Conservation (phyloP, 257 asterid species). For the Ocimum tenuiflorum region DNA sequence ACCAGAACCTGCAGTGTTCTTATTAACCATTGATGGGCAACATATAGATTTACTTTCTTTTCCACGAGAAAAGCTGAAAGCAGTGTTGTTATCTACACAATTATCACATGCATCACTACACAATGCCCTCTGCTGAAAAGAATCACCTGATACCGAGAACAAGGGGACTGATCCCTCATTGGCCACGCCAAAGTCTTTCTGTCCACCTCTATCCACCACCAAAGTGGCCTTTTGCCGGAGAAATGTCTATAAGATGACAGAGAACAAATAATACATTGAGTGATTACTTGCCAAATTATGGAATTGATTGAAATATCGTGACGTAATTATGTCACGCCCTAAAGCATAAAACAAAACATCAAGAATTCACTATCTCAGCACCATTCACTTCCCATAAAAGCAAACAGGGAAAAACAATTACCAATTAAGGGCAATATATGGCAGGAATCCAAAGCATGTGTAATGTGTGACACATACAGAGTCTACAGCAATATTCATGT, state of each 20-base stretch:
- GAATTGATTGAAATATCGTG: not conserved
- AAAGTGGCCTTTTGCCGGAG: slow-evolving; percentile 78
- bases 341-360: not conserved
- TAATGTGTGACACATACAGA: too few species aligned
- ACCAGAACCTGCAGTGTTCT: slow-evolving; percentile 42
- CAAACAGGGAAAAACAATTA: too few species aligned
- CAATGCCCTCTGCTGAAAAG: slow-evolving; percentile 20
- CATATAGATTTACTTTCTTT: slow-evolving; percentile 30
- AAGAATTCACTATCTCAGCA: not conserved
- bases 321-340: not conserved
- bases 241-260: slow-evolving; percentile 50
- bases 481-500: too few species aligned
- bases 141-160: slow-evolving; percentile 20
- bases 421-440: too few species aligned
- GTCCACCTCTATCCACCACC: slow-evolving; percentile 44
- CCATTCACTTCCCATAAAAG: too few species aligned
- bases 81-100: too few species aligned
- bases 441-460: too few species aligned
- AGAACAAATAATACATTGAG: slow-evolving; percentile 4
- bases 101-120: slow-evolving; percentile 25
- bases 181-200: slow-evolving; percentile 28
- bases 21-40: slow-evolving; percentile 53
- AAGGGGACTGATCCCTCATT: slow-evolving; percentile 28
- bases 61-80: slow-evolving; percentile 20
- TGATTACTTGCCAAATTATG: not conserved